phyloP scores from a whole-genome alignment of 1,284 basidiomycete genomes.

The Volvariella surrecta region DNA sequence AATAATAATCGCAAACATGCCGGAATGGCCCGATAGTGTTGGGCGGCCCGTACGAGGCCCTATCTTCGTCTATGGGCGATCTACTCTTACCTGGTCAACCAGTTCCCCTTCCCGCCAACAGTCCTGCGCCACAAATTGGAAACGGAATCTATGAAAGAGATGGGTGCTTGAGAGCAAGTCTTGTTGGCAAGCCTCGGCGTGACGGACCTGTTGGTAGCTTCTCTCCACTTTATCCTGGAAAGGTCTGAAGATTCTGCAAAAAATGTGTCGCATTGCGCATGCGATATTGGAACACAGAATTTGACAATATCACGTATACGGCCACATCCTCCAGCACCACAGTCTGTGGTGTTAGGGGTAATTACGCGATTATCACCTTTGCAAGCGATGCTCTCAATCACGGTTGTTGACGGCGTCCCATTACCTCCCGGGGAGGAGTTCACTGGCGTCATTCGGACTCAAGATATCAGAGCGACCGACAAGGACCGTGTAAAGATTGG shows the following conservation, averaged over 20 bases:
- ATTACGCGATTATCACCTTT: constrained; percentile 82
- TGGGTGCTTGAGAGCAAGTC: constrained; percentile 61
- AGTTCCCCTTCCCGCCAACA: constrained; percentile 46
- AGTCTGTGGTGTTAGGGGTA: constrained; percentile 69
- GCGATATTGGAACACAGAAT: constrained; percentile 32
- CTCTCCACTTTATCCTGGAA: constrained; percentile 9
- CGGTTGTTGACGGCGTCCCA: constrained; percentile 87
- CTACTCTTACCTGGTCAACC: constrained; percentile 79
- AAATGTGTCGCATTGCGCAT: too few species aligned
- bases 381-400: constrained; percentile 84
- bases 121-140: constrained; percentile 54
- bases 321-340: constrained; percentile 62
- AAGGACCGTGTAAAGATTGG: constrained; percentile 90
- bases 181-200: constrained; percentile 58
- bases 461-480: constrained; percentile 90
- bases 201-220: constrained; percentile 58
- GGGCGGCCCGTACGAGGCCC: constrained; percentile 2
- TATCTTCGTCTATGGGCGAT: constrained; percentile 23
- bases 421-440: constrained; percentile 89
- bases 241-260: neutral
- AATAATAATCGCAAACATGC: constrained; percentile 19
- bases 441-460: constrained; percentile 82
- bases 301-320: constrained; percentile 51
- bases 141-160: constrained; percentile 63
- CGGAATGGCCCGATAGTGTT: constrained; percentile 3